phyloP scores from a whole-genome alignment of 1,284 basidiomycete species.

The Cutaneotrichosporon dermatis region DNA sequence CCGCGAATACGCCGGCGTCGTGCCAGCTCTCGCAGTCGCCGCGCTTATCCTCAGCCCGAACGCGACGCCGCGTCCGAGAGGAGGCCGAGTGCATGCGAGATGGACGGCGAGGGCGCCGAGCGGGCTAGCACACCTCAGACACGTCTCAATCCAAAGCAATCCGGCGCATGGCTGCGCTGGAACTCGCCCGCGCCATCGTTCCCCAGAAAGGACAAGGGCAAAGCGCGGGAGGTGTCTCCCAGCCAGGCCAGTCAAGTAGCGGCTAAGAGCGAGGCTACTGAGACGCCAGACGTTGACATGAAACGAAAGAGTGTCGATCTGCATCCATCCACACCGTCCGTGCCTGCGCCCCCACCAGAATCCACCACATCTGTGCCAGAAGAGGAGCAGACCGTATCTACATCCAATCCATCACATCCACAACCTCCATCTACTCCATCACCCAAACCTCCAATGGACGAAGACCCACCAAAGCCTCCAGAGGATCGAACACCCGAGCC shows the following conservation, averaged over 20 bases:
- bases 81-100: not conserved
- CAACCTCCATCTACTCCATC: not conserved
- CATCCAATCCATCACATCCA: not conserved
- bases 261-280: too few species aligned
- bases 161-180: constrained; percentile 41
- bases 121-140: not conserved
- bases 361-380: not conserved
- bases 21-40: not conserved
- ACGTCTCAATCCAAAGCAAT: constrained; percentile 35
- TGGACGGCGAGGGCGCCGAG: not conserved
- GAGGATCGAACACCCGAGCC: not conserved
- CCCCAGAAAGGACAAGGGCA: constrained; percentile 38
- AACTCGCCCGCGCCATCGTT: constrained; percentile 35
- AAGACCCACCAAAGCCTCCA: not conserved
- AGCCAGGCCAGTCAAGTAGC: not conserved
- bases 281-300: not conserved
- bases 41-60: not conserved
- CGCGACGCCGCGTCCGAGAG: not conserved
- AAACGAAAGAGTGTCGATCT: not conserved
- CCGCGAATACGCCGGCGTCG: constrained; percentile 1
- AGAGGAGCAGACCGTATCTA: not conserved
- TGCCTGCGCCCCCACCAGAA: not conserved
- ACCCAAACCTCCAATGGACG: not conserved
- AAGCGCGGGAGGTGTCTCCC: constrained; percentile 18
- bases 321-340: not conserved